Base-by-base conservation (phyloP, 2,329 filamentous ascomycete genomes). In the Aspergillus brunneoviolaceus region DNA sequence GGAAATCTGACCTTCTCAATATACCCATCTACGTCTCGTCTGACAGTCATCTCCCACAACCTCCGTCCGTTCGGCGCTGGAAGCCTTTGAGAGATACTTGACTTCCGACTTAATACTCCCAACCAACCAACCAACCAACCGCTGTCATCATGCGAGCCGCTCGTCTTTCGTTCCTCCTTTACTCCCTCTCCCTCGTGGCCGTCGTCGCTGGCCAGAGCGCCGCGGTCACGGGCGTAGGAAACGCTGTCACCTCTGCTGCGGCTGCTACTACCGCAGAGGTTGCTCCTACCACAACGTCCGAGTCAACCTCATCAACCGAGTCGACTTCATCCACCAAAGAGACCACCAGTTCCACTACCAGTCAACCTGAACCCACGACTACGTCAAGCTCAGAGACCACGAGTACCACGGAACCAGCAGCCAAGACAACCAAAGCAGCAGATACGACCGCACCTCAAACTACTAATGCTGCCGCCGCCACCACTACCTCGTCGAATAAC, bases 151-250 rank as follows among this genome's bases (percentile, higher is more conserved):
- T 75, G 73, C 72, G 72, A 65, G 61, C 70, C 51, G 62, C 67
- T 57, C 63, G 63, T 55, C 67, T 74, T 49, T 72, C 72, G 53
- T 66, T 75, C 49, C 53, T 75, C 59, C 55, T 70, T 16, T 72
- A 74, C 61, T 71, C 72, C 58, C 64, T 75, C 58, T 70, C 73
- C 51, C 65, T 75, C 61, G 67, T 72, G 61, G 69, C 72, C 5
- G 69, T 69, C 49, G 60, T 62, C 29, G 70, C 72, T 51, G 71
- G 69, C 27, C 71, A 74, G 65, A 71, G 68, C 55, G 58, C 60
- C 19, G 65, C 55, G 27, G 61, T 64, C 52, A 64, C 63, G 6
- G 68, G 65, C 52, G 4, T 65, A 57, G 64, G 61, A 21, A 62
- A 51, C 45, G 57, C 59, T 23, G 49, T 62, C 50, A 63, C 64